phyloP scores from a whole-genome alignment of 352 stramenopile genomes.

The Phytopythium aichiense region DNA sequence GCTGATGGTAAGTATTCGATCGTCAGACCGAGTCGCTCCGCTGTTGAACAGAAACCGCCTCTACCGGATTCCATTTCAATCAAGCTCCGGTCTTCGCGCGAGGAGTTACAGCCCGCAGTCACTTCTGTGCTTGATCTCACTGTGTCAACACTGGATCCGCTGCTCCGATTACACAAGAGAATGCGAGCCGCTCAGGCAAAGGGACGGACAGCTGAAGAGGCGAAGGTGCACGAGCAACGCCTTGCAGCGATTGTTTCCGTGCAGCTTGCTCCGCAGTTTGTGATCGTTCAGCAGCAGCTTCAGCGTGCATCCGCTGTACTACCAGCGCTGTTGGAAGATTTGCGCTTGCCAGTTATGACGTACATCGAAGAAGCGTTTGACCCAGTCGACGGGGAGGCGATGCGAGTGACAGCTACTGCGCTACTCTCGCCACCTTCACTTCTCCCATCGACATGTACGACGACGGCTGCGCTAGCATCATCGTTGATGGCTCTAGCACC shows the following conservation, averaged over 20 bases:
- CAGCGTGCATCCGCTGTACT: background rate
- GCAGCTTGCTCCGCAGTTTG: conserved; percentile 8
- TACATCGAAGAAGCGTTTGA: conserved; percentile 5
- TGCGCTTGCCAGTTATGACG: background rate
- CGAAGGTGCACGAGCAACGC: conserved; percentile 63
- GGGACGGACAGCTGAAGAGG: conserved; percentile 64
- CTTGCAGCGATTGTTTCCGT: conserved; percentile 23
- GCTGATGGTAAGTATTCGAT: background rate
- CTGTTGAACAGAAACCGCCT: background rate
- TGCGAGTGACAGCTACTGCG: background rate
- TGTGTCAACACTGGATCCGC: conserved; percentile 33
- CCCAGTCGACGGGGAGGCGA: background rate
- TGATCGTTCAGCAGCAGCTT: conserved; percentile 20
- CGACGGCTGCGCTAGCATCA: background rate
- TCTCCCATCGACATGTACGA: background rate
- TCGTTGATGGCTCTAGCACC: background rate
- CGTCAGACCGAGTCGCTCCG: background rate
- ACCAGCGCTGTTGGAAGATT: background rate
- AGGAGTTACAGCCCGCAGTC: background rate
- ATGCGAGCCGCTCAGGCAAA: conserved; percentile 34
- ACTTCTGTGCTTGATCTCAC: background rate
- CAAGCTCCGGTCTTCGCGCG: background rate
- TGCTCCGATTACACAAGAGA: conserved; percentile 41
- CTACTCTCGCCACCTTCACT: background rate
- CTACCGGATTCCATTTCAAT: background rate